Evolutionary conservation across 192 early-diverging fungal genomes (phyloP), one percentile per base, ranked within the genome.

Genomic region (Rhizophagus prolifer): DNA sequence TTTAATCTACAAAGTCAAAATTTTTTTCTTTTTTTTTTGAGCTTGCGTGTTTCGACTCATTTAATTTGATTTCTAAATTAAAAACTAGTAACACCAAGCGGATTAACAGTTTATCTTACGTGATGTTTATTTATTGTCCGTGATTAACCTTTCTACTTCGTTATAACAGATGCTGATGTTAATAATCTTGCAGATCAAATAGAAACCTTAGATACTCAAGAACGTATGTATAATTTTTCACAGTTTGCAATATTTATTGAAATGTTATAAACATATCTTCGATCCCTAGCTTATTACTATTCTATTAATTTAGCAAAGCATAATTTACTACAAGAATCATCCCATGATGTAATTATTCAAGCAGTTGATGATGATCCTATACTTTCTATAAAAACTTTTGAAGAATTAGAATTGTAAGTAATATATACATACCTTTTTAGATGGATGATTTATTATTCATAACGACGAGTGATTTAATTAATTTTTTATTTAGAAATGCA

Each of bases 341-440:
- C 83, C 59, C 74, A 78, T 62, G 88, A 91, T 62, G 88, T 94
- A 16, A 84, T 88, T 50, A 86, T 94, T 36, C 85, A 86, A 59
- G 87, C 91, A 61, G 93, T 90, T 19, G 92, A 94, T 74, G 86
- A 90, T 75, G 91, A 87, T 67, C 90, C 92, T 12, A 85, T 97
- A 61, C 95, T 92, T 81, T 92, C 93, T 65, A 91, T 86, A 47
- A 92, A 93, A 75, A 90, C 90, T 36, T 94, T 93, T 76, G 91
- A 92, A 47, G 88, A 94, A 38, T 85, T 95, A 36, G 90, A 91
- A 5, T 81, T 95, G 86, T 89, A 85, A 70, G 81, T 76, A 9
- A 9, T 79, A 8, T 58, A 19, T 26, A 60, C n/a, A 19, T 28
- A 62, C n/a, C 4, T 38, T 61, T 59, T 58, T 23, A 19, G 0